These are phyloP conservation scores for Cornus kousa DNA, from an alignment of 148 eudicot species.

Conservation along the genomic window DNA sequence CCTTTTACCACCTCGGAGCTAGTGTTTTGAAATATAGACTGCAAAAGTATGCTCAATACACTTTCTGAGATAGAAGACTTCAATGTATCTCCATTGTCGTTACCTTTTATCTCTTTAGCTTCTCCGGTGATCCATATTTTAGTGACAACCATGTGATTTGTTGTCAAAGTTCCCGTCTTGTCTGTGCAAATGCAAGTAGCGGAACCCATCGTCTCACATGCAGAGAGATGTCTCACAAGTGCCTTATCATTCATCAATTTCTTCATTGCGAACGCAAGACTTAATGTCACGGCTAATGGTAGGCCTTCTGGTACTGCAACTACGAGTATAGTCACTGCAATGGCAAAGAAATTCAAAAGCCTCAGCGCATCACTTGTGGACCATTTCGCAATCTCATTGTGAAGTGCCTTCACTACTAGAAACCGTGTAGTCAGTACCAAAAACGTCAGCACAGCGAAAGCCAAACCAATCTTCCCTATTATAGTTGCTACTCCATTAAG, in stretches of 20 bases:
- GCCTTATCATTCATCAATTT: slow-evolving; percentile 78
- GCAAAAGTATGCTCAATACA: slow-evolving; percentile 29
- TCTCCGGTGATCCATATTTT: slow-evolving; percentile 60
- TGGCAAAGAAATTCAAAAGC: slow-evolving; percentile 65
- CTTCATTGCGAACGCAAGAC: slow-evolving; percentile 93
- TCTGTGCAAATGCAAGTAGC: slow-evolving; percentile 82
- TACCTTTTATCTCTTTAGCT: slow-evolving; percentile 28
- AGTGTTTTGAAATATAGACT: slow-evolving; percentile 60
- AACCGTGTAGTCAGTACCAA: slow-evolving; percentile 52
- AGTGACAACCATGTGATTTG: slow-evolving; percentile 87
- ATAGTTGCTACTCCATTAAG: slow-evolving; percentile 86
- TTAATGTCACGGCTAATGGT: slow-evolving; percentile 80
- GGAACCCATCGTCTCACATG: slow-evolving; percentile 97
- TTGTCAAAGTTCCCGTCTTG: slow-evolving; percentile 86
- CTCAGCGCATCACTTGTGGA: slow-evolving; percentile 43
- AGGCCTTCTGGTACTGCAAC: slow-evolving; percentile 94
- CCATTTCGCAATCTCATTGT: slow-evolving; percentile 48
- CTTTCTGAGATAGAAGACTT: slow-evolving; percentile 35
- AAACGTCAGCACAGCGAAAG: slow-evolving; percentile 67
- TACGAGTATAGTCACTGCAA: slow-evolving; percentile 78
- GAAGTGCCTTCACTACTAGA: slow-evolving; percentile 32
- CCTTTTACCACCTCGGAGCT: slow-evolving; percentile 66
- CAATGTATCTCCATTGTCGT: slow-evolving; percentile 14
- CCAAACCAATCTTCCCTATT: slow-evolving; percentile 79
- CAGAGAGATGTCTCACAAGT: slow-evolving; percentile 77